Base-by-base conservation (phyloP, 345 rosid species). In the Theobroma cacao region DNA sequence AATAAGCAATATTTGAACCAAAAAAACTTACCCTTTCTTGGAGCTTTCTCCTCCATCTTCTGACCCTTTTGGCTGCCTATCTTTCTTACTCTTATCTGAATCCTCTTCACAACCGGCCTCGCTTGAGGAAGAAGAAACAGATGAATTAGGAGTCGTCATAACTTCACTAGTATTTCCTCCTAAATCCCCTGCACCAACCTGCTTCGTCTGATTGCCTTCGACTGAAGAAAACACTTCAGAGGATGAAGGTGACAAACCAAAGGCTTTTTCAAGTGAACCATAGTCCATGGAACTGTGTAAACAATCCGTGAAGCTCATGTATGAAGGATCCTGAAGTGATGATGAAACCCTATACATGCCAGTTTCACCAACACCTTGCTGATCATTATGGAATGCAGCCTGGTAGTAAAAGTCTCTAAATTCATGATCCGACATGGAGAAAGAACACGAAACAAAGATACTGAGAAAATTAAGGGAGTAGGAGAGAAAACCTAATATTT, bases 81-180 rank as follows among this genome's bases (percentile, higher is more conserved):
- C 91, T 62, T 77, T 82, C 43, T 62, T 66, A 45, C 83, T 82
- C 82, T 88, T 91, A 53, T 84, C 77, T 1, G 92, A 89, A 76
- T 88, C 91, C 61, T 90, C 90, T 15, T 90, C 94, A n/a, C 80
- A 87, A 58, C 86, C 90, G 28, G 90, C 95, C 55, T 91, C 95
- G 58, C 83, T 86, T 13, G 92, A 87, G 71, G 90, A 90, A 43
- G 91, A 91, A 75, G 94, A 92, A 78, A 90, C 74, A 10, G 87
- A 87, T 56, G 92, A 92, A 79, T 83, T 91, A 55, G 86, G 85
- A 48, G 89, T 80, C 7, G 59, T 79, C 43, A 77, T 64, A 53
- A 79, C 79, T 76, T 85, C 87, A 65, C 78, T 77, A 30, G 67
- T 76, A 47, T 76, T 79, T 45, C 80, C 77, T 40, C 81, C 80